Percentiles rank a stretch among this genome's conserved stretches.
These are phyloP conservation scores for Panellus pusillus DNA, from an alignment of 768 basidiomycete species.

Conservation along the genomic window DNA sequence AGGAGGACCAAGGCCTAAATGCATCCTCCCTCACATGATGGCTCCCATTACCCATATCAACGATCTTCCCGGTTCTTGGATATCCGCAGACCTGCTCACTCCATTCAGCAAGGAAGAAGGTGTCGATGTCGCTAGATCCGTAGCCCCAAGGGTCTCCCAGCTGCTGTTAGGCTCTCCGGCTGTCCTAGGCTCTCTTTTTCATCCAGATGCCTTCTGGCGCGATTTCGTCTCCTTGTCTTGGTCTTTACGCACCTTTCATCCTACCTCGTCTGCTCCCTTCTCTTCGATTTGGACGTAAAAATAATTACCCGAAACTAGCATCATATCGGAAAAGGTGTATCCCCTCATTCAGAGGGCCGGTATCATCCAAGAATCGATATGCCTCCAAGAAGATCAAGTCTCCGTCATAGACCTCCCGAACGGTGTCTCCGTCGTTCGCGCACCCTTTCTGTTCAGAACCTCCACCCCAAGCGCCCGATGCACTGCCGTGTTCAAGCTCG, in stretches of 20 bases:
- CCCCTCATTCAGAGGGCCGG: slow-evolving; percentile 9
- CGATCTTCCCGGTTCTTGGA: too few species aligned
- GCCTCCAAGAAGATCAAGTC: slow-evolving; percentile 11
- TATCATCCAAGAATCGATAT: slow-evolving; percentile 8
- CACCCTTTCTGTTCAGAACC: slow-evolving; percentile 11
- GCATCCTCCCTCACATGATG: too few species aligned
- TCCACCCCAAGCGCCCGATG: slow-evolving; percentile 11
- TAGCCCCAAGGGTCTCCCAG: too few species aligned
- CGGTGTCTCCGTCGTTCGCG: slow-evolving; percentile 17
- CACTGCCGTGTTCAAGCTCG: slow-evolving; percentile 18
- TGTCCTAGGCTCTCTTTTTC: slow-evolving; percentile 11
- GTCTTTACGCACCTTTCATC: slow-evolving; percentile 31
- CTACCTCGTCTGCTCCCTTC: neutral
- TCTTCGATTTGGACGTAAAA: neutral
- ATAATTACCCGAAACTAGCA: neutral
- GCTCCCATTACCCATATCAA: too few species aligned
- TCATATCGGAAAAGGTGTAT: slow-evolving; percentile 3
- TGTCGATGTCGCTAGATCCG: too few species aligned
- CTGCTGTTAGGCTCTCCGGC: neutral
- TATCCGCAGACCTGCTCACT: too few species aligned
- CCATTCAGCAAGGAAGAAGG: too few species aligned
- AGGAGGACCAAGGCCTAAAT: too few species aligned
- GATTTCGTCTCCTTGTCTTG: slow-evolving; percentile 31
- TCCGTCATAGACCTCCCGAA: slow-evolving; percentile 12
- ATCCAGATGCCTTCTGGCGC: slow-evolving; percentile 28